phyloP scores from a whole-genome alignment of 2,329 filamentous ascomycete genomes.

The Colletotrichum liriopes region DNA sequence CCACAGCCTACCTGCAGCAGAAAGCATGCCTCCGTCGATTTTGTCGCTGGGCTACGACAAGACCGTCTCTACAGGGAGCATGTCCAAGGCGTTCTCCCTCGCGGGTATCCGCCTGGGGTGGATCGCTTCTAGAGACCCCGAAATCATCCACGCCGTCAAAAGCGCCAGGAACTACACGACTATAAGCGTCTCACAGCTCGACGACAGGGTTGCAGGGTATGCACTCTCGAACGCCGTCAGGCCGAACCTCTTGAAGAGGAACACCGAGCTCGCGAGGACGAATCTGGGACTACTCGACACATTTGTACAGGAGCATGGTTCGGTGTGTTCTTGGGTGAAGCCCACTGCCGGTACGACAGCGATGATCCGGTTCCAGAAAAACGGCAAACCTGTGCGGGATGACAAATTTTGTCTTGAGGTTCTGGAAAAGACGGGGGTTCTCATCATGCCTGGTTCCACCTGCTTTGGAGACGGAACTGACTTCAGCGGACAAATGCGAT shows the following conservation, averaged over 20 bases:
- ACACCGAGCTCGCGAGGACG: conserved; percentile 75
- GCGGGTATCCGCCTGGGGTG: conserved; percentile 88
- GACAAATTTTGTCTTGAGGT: conserved; percentile 78
- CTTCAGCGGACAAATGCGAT: conserved; percentile 81
- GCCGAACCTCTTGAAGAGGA: conserved; percentile 65
- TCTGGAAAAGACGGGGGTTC: conserved; percentile 77
- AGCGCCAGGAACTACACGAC: conserved; percentile 85
- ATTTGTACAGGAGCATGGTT: conserved; percentile 76
- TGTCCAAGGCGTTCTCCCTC: conserved; percentile 88
- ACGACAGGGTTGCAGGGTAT: conserved; percentile 83
- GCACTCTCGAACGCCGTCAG: conserved; percentile 71
- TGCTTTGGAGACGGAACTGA: conserved; percentile 79
- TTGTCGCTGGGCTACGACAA: conserved; percentile 81
- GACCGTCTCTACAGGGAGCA: conserved; percentile 83
- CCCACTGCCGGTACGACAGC: conserved; percentile 86
- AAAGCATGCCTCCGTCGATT: conserved; percentile 73
- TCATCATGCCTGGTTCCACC: conserved; percentile 80
- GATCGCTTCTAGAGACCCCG: conserved; percentile 76
- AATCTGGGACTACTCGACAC: conserved; percentile 77
- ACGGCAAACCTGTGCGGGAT: conserved; percentile 77
- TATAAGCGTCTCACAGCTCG: conserved; percentile 85
- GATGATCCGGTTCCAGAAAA: conserved; percentile 78
- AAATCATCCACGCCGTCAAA: conserved; percentile 59
- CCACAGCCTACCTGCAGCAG: conserved; percentile 71
- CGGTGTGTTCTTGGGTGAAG: conserved; percentile 78